A percentile compares a stretch with the other conserved stretches of the same genome.
phyloP scores from a whole-genome alignment of 2,329 filamentous ascomycete genomes.

The Clonostachys rosea region DNA sequence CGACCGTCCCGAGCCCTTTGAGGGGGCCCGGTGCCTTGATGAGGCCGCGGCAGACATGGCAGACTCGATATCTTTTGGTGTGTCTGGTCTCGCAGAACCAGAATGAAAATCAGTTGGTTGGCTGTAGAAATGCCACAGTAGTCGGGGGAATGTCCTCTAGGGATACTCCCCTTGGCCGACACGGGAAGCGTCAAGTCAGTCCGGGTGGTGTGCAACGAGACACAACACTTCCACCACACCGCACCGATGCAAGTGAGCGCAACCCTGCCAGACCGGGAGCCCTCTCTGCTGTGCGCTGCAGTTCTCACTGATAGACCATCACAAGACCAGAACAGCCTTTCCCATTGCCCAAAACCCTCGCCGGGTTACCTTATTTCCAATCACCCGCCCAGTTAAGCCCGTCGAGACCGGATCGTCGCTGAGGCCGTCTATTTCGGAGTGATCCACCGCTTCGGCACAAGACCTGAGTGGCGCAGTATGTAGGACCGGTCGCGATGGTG shows the following conservation, averaged over 20 bases:
- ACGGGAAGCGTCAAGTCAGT: background rate
- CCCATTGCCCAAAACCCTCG: no score
- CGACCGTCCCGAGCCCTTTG: constrained; percentile 52
- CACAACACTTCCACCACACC: background rate
- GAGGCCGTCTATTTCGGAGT: no score
- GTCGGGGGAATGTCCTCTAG: background rate
- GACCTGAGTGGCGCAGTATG: no score
- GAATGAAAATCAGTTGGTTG: background rate
- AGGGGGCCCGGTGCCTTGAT: constrained; percentile 54
- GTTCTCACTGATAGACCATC: no score
- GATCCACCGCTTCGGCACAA: no score
- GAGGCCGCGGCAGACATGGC: constrained; percentile 54
- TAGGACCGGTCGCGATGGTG: no score
- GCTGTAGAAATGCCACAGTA: background rate
- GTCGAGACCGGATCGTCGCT: no score
- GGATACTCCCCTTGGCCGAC: background rate
- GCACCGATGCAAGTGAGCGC: background rate
- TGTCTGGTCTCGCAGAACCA: background rate
- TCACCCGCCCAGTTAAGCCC: no score
- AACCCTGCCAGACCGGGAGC: background rate
- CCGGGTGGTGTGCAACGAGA: background rate
- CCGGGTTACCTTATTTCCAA: no score
- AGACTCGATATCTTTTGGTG: constrained; percentile 25
- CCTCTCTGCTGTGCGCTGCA: background rate
- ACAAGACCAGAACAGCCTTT: no score